Conservation (phyloP, 176 grass and related monocot genomes). For the Oryza nivara region DNA sequence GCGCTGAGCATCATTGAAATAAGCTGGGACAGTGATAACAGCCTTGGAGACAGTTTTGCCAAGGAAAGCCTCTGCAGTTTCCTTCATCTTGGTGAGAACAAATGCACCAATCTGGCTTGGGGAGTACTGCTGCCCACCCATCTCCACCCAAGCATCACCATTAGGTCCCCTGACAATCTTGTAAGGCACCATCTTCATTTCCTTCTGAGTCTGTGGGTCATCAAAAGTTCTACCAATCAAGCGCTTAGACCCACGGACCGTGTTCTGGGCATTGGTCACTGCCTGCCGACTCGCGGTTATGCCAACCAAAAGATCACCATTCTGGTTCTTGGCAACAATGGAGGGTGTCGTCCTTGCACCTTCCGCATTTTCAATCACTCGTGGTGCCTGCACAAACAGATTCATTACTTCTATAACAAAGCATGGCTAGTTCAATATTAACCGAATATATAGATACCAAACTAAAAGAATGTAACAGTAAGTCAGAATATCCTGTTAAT, state of each 20-base stretch:
- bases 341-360: conserved; percentile 91
- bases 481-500: neutral
- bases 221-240: conserved; percentile 87
- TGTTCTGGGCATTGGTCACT: conserved; percentile 93
- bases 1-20: conserved; percentile 92
- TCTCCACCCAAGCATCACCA: conserved; percentile 95
- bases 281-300: conserved; percentile 85
- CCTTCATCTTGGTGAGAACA: conserved; percentile 98
- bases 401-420: neutral
- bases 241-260: conserved; percentile 84
- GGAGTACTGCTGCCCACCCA: conserved; percentile 86
- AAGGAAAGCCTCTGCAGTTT: conserved; percentile 80
- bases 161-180: conserved; percentile 90
- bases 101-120: conserved; percentile 98
- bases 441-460: neutral
- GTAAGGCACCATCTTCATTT: conserved; percentile 99
- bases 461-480: neutral
- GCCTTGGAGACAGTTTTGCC: conserved; percentile 86
- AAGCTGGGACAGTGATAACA: conserved; percentile 90
- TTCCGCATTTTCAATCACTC: conserved; percentile 96
- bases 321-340: conserved; percentile 86
- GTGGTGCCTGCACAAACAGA: conserved; percentile 58
- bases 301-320: conserved; percentile 80
- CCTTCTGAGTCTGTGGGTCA: conserved; percentile 90
- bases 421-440: neutral